phyloP scores from a whole-genome alignment of 2,329 filamentous ascomycete genomes.

The Fusarium vanettenii region DNA sequence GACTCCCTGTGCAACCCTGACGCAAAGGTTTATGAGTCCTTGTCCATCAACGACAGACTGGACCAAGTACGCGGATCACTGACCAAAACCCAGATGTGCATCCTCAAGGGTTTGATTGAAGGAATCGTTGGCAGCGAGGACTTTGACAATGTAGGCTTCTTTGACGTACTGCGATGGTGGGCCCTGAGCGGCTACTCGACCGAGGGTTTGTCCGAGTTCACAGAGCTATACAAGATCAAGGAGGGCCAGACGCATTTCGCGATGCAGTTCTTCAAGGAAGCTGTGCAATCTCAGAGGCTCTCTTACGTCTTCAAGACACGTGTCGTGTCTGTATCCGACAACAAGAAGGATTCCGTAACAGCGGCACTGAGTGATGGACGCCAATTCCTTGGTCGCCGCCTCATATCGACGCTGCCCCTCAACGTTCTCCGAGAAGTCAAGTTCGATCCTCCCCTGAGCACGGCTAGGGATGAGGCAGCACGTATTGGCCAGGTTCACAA shows the following conservation, averaged over 20 bases:
- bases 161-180: neutral
- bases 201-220: neutral
- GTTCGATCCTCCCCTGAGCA: neutral
- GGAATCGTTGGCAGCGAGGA: neutral
- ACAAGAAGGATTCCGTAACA: neutral
- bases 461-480: neutral
- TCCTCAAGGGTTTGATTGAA: neutral
- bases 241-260: neutral
- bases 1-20: neutral
- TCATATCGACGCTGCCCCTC: neutral
- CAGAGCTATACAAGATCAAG: neutral
- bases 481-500: neutral
- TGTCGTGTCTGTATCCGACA: neutral
- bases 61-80: neutral
- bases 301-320: neutral
- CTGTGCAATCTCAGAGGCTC: neutral
- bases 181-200: neutral
- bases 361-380: neutral
- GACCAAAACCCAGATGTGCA: neutral
- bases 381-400: neutral
- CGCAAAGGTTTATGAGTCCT: neutral
- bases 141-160: neutral
- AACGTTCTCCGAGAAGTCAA: neutral
- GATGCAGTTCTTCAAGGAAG: neutral
- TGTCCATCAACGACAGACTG: neutral